phyloP scores from a whole-genome alignment of 352 stramenopile species.

The Globisporangium nodosum region DNA sequence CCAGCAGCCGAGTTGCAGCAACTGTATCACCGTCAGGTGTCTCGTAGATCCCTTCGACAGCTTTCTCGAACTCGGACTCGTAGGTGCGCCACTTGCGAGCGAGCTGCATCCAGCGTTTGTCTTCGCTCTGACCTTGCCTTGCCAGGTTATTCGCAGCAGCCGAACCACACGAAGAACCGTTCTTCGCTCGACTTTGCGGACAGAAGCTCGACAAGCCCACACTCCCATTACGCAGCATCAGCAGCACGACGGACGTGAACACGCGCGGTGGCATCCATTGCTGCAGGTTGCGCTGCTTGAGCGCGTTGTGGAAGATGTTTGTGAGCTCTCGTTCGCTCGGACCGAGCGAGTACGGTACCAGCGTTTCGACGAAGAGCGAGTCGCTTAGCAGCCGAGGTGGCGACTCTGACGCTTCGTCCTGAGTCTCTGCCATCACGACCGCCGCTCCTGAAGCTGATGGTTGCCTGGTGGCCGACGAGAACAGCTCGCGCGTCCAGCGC shows the following conservation, averaged over 20 bases:
- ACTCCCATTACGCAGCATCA: conserved; percentile 50
- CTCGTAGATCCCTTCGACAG: conserved; percentile 43
- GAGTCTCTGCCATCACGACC: too few relatives aligned
- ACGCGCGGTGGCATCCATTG: conserved; percentile 51
- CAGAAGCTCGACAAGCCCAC: conserved; percentile 52
- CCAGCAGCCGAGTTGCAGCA: conserved; percentile 1
- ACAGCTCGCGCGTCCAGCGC: conserved; percentile 51
- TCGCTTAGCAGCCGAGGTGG: conserved; percentile 35
- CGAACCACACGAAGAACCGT: too few relatives aligned
- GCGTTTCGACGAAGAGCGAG: conserved; percentile 32
- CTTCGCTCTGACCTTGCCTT: conserved; percentile 27
- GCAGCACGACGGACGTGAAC: conserved; percentile 57
- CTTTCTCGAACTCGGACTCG: conserved; percentile 43
- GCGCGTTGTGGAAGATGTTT: conserved; percentile 65
- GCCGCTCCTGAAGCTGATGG: background rate
- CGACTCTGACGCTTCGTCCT: background rate
- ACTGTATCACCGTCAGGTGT: background rate
- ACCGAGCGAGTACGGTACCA: conserved; percentile 40
- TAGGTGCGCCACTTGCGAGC: conserved; percentile 45
- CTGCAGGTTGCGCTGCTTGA: conserved; percentile 49
- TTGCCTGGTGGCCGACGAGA: conserved; percentile 20
- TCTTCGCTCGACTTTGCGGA: conserved; percentile 13
- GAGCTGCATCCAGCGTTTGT: conserved; percentile 45
- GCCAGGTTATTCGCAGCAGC: conserved; percentile 8
- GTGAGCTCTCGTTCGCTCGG: conserved; percentile 42